Evolutionary conservation across 2,329 filamentous ascomycete species (phyloP).

Genomic region (Cordyceps pruinosa): DNA sequence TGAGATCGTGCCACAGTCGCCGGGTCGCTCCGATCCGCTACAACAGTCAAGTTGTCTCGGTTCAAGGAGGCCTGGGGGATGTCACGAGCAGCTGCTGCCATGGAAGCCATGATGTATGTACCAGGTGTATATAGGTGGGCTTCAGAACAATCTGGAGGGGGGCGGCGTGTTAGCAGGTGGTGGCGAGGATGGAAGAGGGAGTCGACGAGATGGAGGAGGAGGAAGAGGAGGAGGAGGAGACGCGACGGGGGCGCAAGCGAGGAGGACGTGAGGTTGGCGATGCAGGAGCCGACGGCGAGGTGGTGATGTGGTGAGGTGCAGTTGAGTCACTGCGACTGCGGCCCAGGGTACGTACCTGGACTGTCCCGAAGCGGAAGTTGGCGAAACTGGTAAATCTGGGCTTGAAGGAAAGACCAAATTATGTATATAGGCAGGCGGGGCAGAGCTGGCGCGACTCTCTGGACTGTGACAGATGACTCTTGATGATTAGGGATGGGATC

Average conservation of each 20-base stretch:
- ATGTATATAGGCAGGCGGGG: constrained; percentile 26
- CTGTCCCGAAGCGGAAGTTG: constrained; percentile 11
- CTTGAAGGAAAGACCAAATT: neutral
- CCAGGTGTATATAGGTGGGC: constrained; percentile 28
- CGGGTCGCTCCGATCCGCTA: constrained; percentile 60
- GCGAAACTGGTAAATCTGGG: constrained; percentile 7
- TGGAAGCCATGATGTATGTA: constrained; percentile 54
- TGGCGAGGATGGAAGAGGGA: neutral
- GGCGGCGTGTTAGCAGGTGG: constrained; percentile 2
- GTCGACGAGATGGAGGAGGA: constrained; percentile 16
- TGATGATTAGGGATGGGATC: constrained; percentile 43
- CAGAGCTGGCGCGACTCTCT: constrained; percentile 50
- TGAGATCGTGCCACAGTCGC: constrained; percentile 52
- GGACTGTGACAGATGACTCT: constrained; percentile 56
- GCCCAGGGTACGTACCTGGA: constrained; percentile 11
- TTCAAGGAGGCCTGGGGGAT: constrained; percentile 53
- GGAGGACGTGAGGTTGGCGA: constrained; percentile 15
- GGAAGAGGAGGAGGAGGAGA: constrained; percentile 19
- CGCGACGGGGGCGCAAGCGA: constrained; percentile 17
- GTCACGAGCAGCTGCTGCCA: constrained; percentile 62
- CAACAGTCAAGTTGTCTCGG: constrained; percentile 68
- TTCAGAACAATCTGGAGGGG: constrained; percentile 35
- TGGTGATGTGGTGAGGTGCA: neutral
- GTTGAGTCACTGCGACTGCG: constrained; percentile 13
- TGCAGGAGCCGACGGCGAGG: neutral